phyloP scores from a whole-genome alignment of 106 monocot genomes.

The Dendrobium huoshanense region DNA sequence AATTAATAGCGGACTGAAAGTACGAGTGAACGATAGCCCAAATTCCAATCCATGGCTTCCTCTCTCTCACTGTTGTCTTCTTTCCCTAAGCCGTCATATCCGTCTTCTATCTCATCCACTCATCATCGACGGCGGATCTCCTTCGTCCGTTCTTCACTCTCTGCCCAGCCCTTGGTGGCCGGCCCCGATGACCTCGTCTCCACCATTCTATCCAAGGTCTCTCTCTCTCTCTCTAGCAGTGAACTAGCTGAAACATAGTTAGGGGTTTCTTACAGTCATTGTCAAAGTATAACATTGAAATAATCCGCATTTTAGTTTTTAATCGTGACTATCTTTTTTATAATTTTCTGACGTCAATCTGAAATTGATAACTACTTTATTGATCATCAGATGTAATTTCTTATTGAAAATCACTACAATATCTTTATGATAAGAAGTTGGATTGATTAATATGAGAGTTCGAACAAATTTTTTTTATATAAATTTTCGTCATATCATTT shows the following conservation, averaged over 20 bases:
- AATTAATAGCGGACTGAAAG: too few species aligned
- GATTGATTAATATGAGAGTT: neutral
- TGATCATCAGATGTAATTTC: too few species aligned
- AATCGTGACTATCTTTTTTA: neutral
- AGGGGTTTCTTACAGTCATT: neutral
- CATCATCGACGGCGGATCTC: constrained; percentile 8
- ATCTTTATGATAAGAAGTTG: neutral
- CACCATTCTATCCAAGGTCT: constrained; percentile 79
- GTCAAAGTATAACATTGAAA: too few species aligned
- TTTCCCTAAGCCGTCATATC: constrained; percentile 6
- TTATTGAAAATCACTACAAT: neutral
- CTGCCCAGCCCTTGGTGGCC: constrained; percentile 19
- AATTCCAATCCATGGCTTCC: constrained; percentile 12
- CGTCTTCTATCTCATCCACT: neutral
- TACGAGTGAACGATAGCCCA: neutral
- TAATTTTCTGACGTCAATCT: neutral
- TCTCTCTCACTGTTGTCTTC: constrained; percentile 1
- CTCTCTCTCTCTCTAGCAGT: neutral
- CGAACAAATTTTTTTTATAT: neutral
- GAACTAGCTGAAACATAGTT: neutral
- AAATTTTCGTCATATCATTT: too few species aligned
- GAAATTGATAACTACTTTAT: too few species aligned
- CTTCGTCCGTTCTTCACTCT: constrained; percentile 37
- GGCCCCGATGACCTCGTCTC: constrained; percentile 67
- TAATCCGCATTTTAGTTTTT: neutral